Base-by-base conservation (phyloP, 352 stramenopile species). In the Globisporangium echinulatum region DNA sequence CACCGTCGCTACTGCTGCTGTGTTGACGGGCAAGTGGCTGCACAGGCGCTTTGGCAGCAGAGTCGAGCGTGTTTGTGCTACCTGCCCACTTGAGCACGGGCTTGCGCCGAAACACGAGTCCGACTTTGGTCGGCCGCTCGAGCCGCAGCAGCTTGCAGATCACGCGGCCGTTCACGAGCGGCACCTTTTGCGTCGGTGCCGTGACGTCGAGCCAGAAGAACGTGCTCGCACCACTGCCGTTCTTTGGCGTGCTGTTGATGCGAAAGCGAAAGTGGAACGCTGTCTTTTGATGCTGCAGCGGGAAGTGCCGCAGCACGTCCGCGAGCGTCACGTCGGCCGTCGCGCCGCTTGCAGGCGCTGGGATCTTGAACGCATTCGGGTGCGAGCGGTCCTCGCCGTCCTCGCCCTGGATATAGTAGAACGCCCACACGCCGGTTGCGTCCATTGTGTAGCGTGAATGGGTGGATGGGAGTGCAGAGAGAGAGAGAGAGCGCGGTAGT, bases 321-420 rank as follows among this genome's bases (percentile, higher is more conserved):
- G 62, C 75, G 25, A 94, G 80, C 54, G 82, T 94, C 47, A 91
- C 70, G 55, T 88, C 80, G 15, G 64, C 48, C 17, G 63, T 44
- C 7, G 7, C 11, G 40, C 40, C 58, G 47, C 68, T 50, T 38
- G 51, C 54, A 3, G 67, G 17, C 48, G 75, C 51, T 5, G 74
- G 76, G 56, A 87, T 77, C 19, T 74, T 74, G 70, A 91, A 94
- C 37, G 85, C 85, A 56, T 94, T 94, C 40, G 85, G 85, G 63
- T 94, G 85, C 50, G 77, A 77, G 42, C 83, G 77, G 56, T 94
- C 85, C 64, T 94, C 85, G 14, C 85, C 85, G 56, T 94, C 85
- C 66, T 94, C 85, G 14, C 82, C 85, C 69, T 94, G 85, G 65
- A 94, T 80, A 65, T 91, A 91, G 78, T 94, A 94, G 70, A 94